These are phyloP conservation scores for Penicillium sp. DNA, from an alignment of 2,329 filamentous ascomycete species.

Conservation along the genomic window DNA sequence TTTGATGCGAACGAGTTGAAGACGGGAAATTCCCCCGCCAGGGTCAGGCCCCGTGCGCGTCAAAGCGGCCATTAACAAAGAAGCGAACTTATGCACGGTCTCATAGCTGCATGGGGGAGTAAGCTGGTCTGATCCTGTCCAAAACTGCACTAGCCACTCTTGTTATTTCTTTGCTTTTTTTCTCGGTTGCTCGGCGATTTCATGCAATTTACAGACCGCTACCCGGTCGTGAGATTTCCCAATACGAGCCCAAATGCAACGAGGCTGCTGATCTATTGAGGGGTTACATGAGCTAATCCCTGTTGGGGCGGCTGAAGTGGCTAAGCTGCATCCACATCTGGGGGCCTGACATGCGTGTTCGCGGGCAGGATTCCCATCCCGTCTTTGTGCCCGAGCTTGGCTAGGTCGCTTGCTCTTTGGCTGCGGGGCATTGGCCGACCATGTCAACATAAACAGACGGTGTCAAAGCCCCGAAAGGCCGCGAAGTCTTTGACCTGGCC, in stretches of 20 bases:
- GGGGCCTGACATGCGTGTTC: background rate
- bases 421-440: background rate
- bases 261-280: slow-evolving; percentile 4
- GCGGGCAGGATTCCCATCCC: background rate
- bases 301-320: slow-evolving; percentile 7
- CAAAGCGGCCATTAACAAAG: background rate
- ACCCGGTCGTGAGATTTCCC: background rate
- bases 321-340: background rate
- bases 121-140: background rate
- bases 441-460: background rate
- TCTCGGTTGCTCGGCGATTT: background rate
- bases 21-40: background rate
- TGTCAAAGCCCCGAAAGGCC: background rate
- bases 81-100: background rate
- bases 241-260: background rate
- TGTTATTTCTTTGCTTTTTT: background rate
- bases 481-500: background rate
- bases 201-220: background rate
- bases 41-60: background rate
- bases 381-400: background rate
- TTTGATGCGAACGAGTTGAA: background rate
- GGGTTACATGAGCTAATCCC: background rate
- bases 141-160: background rate
- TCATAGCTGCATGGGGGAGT: background rate
- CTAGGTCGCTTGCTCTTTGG: background rate